These are phyloP conservation scores for Russula brevipes DNA, from an alignment of 768 basidiomycete genomes.

Conservation along the genomic window DNA sequence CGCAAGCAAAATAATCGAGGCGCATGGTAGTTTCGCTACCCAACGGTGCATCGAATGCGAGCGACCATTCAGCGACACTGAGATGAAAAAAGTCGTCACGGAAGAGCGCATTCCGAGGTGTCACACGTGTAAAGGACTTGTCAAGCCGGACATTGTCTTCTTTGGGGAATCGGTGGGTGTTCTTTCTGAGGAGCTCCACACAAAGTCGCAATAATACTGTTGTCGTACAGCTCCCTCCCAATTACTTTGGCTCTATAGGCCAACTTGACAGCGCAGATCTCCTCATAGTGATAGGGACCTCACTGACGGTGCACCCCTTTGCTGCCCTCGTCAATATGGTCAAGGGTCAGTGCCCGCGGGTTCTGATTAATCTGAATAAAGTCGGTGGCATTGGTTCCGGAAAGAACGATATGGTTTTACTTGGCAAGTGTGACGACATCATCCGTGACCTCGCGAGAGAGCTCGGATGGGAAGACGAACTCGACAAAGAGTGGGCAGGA, in stretches of 20 bases:
- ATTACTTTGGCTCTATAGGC: slow-evolving; percentile 55
- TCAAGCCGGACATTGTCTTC: slow-evolving; percentile 95
- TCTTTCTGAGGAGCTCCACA: not conserved
- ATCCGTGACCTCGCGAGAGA: slow-evolving; percentile 20
- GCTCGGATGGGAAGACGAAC: slow-evolving; percentile 25
- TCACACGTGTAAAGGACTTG: slow-evolving; percentile 58
- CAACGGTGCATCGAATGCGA: slow-evolving; percentile 80
- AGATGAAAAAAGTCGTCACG: slow-evolving; percentile 61
- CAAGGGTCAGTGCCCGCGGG: slow-evolving; percentile 16
- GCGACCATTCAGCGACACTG: slow-evolving; percentile 50
- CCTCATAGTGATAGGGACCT: slow-evolving; percentile 25
- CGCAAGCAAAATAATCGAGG: slow-evolving; percentile 74
- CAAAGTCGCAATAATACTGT: not conserved
- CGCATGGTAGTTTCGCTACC: slow-evolving; percentile 90
- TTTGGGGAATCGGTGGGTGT: slow-evolving; percentile 71
- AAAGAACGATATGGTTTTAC: slow-evolving; percentile 21
- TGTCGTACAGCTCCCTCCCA: slow-evolving; percentile 55
- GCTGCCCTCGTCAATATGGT: slow-evolving; percentile 21
- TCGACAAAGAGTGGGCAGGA: slow-evolving; percentile 16
- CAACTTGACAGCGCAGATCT: slow-evolving; percentile 68
- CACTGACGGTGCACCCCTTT: slow-evolving; percentile 25
- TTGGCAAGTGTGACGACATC: slow-evolving; percentile 25
- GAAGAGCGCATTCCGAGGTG: slow-evolving; percentile 68
- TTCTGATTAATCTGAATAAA: slow-evolving; percentile 24
- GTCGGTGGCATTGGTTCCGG: slow-evolving; percentile 19